Base-by-base conservation (phyloP, 2,329 filamentous ascomycete genomes). In the Penicillium sp. region DNA sequence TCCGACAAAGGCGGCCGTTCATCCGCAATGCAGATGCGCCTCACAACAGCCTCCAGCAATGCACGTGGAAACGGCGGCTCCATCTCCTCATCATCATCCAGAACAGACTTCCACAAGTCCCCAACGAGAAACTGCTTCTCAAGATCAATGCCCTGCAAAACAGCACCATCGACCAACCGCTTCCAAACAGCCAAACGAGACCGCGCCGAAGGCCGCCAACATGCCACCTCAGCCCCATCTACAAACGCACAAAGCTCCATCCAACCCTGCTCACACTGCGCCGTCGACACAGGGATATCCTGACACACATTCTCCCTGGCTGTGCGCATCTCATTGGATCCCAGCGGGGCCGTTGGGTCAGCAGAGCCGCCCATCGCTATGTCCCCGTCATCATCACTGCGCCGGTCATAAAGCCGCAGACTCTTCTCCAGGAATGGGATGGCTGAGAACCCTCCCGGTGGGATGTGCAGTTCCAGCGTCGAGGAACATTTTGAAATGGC, bases 201-300 rank as follows among this genome's bases (percentile, higher is more conserved):
- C 21, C 69, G 72, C n/a, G 78, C 75, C 49, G 81, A 81, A 2
- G 83, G 83, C 15, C 77, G 72, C 67, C 77, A 80, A 38, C 75
- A 78, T 6, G 55, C 63, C 50, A 41, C 59, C 36, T 56, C 45
- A 27, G 59, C 71, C 2, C 67, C 66, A 58, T 74, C 67, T 57
- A 84, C 79, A 69, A 86, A 86, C 31, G 80, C 83, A 64, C 81
- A 78, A 13, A 85, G 62, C 41, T 81, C 76, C 38, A 65, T 68
- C 82, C 82, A 86, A 2, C 70, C 81, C 9, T 61, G 59, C 57
- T 81, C 74, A 61, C 82, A 85, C 65, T 86, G 79, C 6, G 66
- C 75, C 17, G 77, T 65, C 19, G 82, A 85, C 21, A 84, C 69
- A 2, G 83, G 83, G 4, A 84, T 74, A 65, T 84, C 73, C 10